A percentile compares a stretch with the other conserved stretches of the same genome.
These are phyloP conservation scores for Mortierella sp. DNA, from an alignment of 371 early-diverging fungal species.

Conservation along the genomic window DNA sequence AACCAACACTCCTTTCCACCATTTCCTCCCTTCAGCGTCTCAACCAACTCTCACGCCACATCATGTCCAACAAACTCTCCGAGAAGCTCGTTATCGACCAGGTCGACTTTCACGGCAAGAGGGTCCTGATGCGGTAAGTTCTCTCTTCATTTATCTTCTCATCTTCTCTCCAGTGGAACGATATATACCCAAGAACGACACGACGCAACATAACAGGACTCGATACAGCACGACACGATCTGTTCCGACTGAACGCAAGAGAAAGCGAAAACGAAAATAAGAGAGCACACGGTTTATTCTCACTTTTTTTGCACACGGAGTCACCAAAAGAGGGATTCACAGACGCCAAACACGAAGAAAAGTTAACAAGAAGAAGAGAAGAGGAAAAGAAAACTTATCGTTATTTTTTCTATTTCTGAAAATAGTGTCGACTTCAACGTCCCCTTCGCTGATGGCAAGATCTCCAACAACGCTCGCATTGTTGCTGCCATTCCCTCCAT, in stretches of 20 bases:
- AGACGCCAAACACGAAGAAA: not conserved
- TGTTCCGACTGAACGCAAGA: conserved; percentile 4
- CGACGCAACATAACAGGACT: not conserved
- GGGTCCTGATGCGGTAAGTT: conserved; percentile 92
- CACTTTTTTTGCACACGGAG: not conserved
- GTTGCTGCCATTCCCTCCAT: conserved; percentile 97
- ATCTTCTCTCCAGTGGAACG: too few relatives aligned
- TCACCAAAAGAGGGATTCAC: not conserved
- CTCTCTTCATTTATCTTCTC: not conserved
- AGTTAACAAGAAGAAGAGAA: not conserved
- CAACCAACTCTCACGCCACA: conserved; percentile 47
- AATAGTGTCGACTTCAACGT: conserved; percentile 99
- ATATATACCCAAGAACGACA: not conserved
- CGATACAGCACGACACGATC: not conserved
- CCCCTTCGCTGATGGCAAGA: conserved; percentile 91
- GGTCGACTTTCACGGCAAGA: conserved; percentile 89
- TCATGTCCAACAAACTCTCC: conserved; percentile 64
- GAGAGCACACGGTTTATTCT: not conserved
- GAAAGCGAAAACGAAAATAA: not conserved
- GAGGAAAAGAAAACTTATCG: not conserved
- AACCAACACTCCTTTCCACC: conserved; percentile 9
- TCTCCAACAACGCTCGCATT: conserved; percentile 98
- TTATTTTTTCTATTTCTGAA: not conserved
- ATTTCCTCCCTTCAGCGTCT: conserved; percentile 49
- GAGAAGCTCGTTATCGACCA: conserved; percentile 90